Base-by-base conservation (phyloP, 2,329 filamentous ascomycete genomes). In the Onygena corvina region DNA sequence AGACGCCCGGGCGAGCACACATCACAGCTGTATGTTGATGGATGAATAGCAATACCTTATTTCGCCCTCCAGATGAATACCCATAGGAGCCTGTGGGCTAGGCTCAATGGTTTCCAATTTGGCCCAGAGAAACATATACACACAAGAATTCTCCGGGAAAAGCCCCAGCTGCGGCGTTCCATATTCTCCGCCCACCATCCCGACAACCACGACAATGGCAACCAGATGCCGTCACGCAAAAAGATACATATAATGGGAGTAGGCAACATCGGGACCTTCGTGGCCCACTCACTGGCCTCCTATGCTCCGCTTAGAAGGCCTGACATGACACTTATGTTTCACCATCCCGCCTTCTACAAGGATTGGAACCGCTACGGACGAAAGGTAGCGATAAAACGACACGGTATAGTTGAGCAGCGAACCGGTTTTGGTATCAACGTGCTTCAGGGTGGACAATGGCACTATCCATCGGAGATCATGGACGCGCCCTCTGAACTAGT, bases 291-390 rank as follows among this genome's bases (percentile, higher is more conserved):
- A 18, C 70, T 95, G 8, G 76, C 79, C 18, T 73, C 76, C 16
- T 69, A 80, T 6, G 70, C 73, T 5, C 66, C 76, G 16, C 74
- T 76, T 2, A 46, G 36, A 8, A 18, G 44, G 31, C 86, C 86
- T 3, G 84, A 84, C 0, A 76, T 94, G 31, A 90, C 86, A 0
- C 73, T 95, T 4, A 74, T 94, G n/a, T 74, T 94, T 30, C 84
- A 88, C 59, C 74, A 71, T 30, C 64, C 64, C 30, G 58, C 63
- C 9, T 53, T 67, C 33, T 68, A 67, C 44, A 56, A 60, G 4
- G 51, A 56, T 2, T 70, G 64, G 57, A 58, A 53, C 30, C 58
- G 54, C 27, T 63, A 61, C 46, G 58, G 58, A 45, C 59, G 58
- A 14, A 49, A 53, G 20, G 48, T 72, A 35, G 57, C 64, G 2